phyloP scores from a whole-genome alignment of 2,329 filamentous ascomycete genomes.

The Leptographium procerum region DNA sequence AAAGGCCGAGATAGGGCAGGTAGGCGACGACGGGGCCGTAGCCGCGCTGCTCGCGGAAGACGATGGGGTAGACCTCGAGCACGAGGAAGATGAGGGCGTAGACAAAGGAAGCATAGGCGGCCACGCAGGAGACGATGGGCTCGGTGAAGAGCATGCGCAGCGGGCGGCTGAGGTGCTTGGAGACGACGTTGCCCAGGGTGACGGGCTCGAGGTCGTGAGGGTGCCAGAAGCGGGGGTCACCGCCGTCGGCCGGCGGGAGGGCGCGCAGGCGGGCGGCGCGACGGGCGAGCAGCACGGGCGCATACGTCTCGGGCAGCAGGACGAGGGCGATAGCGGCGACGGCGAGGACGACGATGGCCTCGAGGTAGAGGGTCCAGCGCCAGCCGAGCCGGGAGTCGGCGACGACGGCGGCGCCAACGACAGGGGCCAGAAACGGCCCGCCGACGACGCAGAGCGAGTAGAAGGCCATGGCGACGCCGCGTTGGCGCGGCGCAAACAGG shows the following conservation, averaged over 20 bases:
- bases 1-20: slow-evolving; percentile 39
- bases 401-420: slow-evolving; percentile 27
- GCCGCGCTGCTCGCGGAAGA: slow-evolving; percentile 40
- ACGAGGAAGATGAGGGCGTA: slow-evolving; percentile 46
- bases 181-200: slow-evolving; percentile 45
- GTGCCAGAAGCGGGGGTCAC: slow-evolving; percentile 14
- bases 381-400: slow-evolving; percentile 15
- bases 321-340: slow-evolving; percentile 15
- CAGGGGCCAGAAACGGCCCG: slow-evolving; percentile 28
- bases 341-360: slow-evolving; percentile 15
- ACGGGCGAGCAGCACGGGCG: slow-evolving; percentile 37
- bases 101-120: slow-evolving; percentile 38
- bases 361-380: slow-evolving; percentile 18
- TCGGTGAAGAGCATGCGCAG: slow-evolving; percentile 62
- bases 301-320: slow-evolving; percentile 22
- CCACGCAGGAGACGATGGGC: slow-evolving; percentile 45
- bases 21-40: slow-evolving; percentile 50
- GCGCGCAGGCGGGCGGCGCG: slow-evolving; percentile 33
- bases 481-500: slow-evolving; percentile 42
- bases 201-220: slow-evolving; percentile 52
- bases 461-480: slow-evolving; percentile 40
- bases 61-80: slow-evolving; percentile 43
- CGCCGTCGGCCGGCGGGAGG: slow-evolving; percentile 20
- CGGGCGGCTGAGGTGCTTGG: slow-evolving; percentile 57
- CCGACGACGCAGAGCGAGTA: slow-evolving; percentile 26